Base-by-base conservation (phyloP, 208 protist genomes). In the Trypanosoma vivax region DNA sequence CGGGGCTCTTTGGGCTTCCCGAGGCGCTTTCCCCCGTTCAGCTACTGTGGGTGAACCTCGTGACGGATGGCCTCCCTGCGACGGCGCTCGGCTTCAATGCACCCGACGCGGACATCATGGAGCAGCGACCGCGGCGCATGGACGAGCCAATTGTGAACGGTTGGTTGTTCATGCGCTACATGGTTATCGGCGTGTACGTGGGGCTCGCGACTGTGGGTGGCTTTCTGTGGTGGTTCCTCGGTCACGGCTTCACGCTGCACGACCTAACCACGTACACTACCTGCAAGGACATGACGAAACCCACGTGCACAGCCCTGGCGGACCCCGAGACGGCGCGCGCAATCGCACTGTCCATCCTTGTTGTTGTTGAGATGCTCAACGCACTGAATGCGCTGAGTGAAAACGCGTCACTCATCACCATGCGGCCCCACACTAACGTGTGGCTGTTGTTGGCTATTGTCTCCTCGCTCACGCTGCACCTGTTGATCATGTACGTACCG, bases 31-130 rank as follows among this genome's bases (percentile, higher is more conserved):
- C 89, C 14, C 95, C 98, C 1, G 95, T 99, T 33, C 96, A 98
- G 66, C 73, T 99, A 14, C 70, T 99, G 34, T 99, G 97, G 95
- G 96, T 99, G 10, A 99, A 99, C 73, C 83, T 99, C 14, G 96
- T 99, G 35, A 99, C 96, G n/a, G 97, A 99, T 65, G 94, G 94
- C n/a, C 82, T 97, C n/a, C 96, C 96, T 7, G 97, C 97, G 39
- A 98, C 92, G 9, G 91, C 96, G 9, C 82, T 99, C 29, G 87
- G 88, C 28, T 97, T 99, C 76, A 93, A 95, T 59, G 76, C 71
- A 14, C 60, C 81, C 0, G 87, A 94, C 41, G 61, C 75, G 7
- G 85, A 95, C 57, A 86, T 94, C 23, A 97, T 97, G 90, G 72
- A 87, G 38, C 78, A 87, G 48, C 82, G 78, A 1, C 95, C 93